Base-by-base conservation (phyloP, 495 filamentous ascomycete species). In the Podospora pseudopauciseta region DNA sequence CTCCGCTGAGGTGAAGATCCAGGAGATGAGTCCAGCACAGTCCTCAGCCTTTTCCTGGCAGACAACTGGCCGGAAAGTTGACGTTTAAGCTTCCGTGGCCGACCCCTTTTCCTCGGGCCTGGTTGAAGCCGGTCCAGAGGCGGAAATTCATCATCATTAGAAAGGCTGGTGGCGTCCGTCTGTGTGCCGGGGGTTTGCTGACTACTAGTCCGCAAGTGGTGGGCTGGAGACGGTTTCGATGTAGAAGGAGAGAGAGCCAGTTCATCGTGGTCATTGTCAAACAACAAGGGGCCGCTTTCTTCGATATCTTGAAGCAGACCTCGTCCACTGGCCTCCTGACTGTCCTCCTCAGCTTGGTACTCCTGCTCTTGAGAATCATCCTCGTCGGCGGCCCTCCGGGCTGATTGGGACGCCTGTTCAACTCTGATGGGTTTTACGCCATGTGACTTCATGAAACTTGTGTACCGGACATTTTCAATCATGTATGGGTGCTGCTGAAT, bases 401-500 rank as follows among this genome's bases (percentile, higher is more conserved):
- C 63, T 62, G 75, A 67, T 60, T 78, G 77, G 58, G 74, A 57
- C 13, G 76, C 76, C 11, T 70, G 57, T 13, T 79, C 75, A 44
- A 91, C 76, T 60, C 82, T 85, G 44, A 92, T 77, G 0, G 90
- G 89, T 67, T 84, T 86, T 7, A 92, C 67, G 0, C 90, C 90
- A 56, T 87, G 79, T 5, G 85, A 85, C 65, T 84, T 87, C 74
- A 91, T 83, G 9, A 82, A 80, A 7, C 73, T 83, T 23, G 83
- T 80, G 73, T 92, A 92, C 66, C 86, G 85, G n/a, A 84, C 89
- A 70, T 84, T 84, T 71, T 93, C 91, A 5, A 90, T 72, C 2
- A 86, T 75, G 73, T 92, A 93, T 0, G 91, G 91, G 70, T 91
- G 89, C 63, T 92, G 76, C 72, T 94, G 91, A 39, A 92, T 92